Conservation (phyloP, 176 grass and related monocot species). For the Rhynchospora tenuis region DNA sequence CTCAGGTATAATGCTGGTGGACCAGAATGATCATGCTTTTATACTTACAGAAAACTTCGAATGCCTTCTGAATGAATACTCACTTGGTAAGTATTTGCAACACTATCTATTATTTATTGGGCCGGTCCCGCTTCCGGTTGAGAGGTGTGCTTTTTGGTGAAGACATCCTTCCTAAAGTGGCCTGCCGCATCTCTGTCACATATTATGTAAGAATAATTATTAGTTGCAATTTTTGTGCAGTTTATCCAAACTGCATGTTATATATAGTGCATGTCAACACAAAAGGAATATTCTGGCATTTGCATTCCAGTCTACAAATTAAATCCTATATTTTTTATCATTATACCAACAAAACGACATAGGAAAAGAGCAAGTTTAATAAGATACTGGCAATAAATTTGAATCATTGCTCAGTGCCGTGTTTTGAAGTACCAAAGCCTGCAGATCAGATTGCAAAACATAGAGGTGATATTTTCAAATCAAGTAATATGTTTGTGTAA, state of each 20-base stretch:
- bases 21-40: conserved; percentile 2
- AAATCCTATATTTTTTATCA: not conserved
- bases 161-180: conserved; percentile 55
- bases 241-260: not conserved
- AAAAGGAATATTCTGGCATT: not conserved
- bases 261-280: not conserved
- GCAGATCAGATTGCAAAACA: not conserved
- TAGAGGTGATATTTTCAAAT: not conserved
- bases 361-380: not conserved
- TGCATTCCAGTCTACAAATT: not conserved
- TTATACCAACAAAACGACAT: not conserved
- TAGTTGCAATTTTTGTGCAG: conserved; percentile 3
- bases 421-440: not conserved
- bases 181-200: conserved; percentile 63
- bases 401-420: not conserved
- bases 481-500: not conserved
- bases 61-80: not conserved
- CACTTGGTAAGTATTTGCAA: not conserved
- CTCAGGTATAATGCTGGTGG: not conserved
- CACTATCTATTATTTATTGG: conserved; percentile 2
- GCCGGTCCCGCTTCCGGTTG: conserved; percentile 49
- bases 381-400: not conserved
- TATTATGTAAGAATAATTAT: conserved; percentile 26
- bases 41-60: conserved; percentile 7
- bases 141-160: conserved; percentile 47